Evolutionary conservation across 2,329 filamentous ascomycete species (phyloP).

Genomic region (Cladobotryum mycophilum): DNA sequence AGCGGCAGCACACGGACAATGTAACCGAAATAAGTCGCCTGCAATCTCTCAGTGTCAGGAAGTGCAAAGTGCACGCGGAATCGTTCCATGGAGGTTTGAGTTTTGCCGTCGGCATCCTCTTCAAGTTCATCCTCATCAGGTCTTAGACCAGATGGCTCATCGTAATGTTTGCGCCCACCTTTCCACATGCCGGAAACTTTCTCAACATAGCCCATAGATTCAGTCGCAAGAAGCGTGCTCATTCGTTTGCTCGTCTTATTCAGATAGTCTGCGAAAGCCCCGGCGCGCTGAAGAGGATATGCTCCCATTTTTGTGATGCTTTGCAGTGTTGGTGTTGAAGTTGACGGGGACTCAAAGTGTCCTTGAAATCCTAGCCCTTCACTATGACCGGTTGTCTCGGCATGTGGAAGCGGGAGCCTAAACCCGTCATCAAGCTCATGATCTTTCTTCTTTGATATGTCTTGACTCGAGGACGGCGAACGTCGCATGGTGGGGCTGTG

Average conservation of each 20-base stretch:
- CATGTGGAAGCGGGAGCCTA: constrained; percentile 20
- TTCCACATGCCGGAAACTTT: constrained; percentile 98
- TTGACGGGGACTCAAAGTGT: constrained; percentile 16
- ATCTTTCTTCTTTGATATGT: constrained; percentile 13
- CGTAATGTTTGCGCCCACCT: constrained; percentile 84
- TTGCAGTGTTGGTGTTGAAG: constrained; percentile 40
- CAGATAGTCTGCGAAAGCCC: constrained; percentile 75
- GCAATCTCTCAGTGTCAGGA: constrained; percentile 73
- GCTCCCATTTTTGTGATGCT: constrained; percentile 56
- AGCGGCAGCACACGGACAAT: constrained; percentile 84
- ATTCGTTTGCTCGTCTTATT: constrained; percentile 73
- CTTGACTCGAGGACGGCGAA: constrained; percentile 34
- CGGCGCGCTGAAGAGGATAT: constrained; percentile 78
- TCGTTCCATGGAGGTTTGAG: constrained; percentile 64
- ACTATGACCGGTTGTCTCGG: constrained; percentile 35
- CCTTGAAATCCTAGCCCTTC: constrained; percentile 24
- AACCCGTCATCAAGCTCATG: constrained; percentile 12
- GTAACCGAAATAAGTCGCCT: constrained; percentile 87
- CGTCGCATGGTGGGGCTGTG: constrained; percentile 64
- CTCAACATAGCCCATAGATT: constrained; percentile 93
- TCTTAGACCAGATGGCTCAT: constrained; percentile 48
- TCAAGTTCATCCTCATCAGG: constrained; percentile 51
- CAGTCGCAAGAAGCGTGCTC: constrained; percentile 74
- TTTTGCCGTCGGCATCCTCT: constrained; percentile 57
- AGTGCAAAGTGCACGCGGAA: constrained; percentile 88